Conservation (phyloP, 2,329 filamentous ascomycete species). For the Thielaviopsis populi region DNA sequence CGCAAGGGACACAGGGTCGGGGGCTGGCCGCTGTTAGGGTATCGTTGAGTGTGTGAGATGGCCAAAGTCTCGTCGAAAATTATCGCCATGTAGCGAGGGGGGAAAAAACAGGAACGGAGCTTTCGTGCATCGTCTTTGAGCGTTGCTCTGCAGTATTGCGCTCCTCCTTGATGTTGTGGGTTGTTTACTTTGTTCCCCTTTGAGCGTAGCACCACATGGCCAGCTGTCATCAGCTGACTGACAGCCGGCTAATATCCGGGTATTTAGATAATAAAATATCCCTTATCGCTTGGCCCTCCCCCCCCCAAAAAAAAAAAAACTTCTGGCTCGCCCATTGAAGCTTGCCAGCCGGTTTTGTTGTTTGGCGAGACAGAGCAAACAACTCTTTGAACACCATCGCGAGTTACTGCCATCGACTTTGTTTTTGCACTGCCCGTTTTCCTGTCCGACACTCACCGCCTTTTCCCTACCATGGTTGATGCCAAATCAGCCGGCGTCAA, state of each 20-base stretch:
- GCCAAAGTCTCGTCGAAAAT: too few species aligned
- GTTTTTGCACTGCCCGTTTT: slow-evolving; percentile 12
- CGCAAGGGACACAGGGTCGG: not conserved
- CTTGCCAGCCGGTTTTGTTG: not conserved
- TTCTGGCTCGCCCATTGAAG: slow-evolving; percentile 1
- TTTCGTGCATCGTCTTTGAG: not conserved
- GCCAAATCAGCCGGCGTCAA: slow-evolving; percentile 24
- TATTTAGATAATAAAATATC: slow-evolving; percentile 15
- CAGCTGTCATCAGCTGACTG: not conserved
- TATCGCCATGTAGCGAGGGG: not conserved
- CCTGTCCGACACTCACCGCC: not conserved
- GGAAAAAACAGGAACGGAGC: not conserved
- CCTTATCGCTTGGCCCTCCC: slow-evolving; percentile 14
- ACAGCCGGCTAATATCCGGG: slow-evolving; percentile 6
- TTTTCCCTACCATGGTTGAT: slow-evolving; percentile 21
- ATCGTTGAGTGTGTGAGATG: not conserved
- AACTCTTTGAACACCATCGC: not conserved
- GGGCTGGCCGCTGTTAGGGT: not conserved
- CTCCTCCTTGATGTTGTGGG: slow-evolving; percentile 4
- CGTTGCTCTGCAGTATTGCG: slow-evolving; percentile 8
- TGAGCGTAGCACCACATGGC: not conserved
- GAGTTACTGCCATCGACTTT: not conserved
- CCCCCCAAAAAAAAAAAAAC: slow-evolving; percentile 15
- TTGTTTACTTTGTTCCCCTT: slow-evolving; percentile 17
- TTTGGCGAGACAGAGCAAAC: not conserved